These are phyloP conservation scores for Fusarium sulawesiense DNA, from an alignment of 2,329 filamentous ascomycete genomes.

Conservation along the genomic window DNA sequence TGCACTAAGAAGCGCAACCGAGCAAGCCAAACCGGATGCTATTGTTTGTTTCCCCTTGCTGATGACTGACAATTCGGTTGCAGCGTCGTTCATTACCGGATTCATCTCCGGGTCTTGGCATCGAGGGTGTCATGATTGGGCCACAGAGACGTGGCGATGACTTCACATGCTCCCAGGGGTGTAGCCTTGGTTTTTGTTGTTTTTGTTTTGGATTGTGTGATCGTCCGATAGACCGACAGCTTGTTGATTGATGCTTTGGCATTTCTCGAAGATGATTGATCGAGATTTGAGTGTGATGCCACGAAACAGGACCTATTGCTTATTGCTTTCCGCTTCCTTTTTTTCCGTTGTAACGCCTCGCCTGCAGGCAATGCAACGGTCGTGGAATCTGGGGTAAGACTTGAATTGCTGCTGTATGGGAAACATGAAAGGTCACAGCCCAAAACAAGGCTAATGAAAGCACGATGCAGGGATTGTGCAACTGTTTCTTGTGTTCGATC, in stretches of 20 bases:
- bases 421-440: background rate
- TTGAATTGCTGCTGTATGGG: background rate
- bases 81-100: slow-evolving; percentile 38
- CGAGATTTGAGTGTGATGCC: background rate
- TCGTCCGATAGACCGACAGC: slow-evolving; percentile 16
- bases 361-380: slow-evolving; percentile 11
- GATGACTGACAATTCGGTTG: slow-evolving; percentile 19
- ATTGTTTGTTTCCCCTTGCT: slow-evolving; percentile 5
- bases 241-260: slow-evolving; percentile 14
- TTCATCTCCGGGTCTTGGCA: slow-evolving; percentile 34
- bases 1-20: background rate
- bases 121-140: slow-evolving; percentile 37
- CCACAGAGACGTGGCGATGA: slow-evolving; percentile 41
- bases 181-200: slow-evolving; percentile 18
- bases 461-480: slow-evolving; percentile 34
- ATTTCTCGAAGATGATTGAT: background rate
- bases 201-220: slow-evolving; percentile 27
- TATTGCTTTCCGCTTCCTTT: background rate
- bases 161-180: slow-evolving; percentile 39
- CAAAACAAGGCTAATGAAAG: slow-evolving; percentile 21
- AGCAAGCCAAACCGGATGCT: background rate
- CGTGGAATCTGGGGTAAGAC: slow-evolving; percentile 37
- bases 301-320: background rate
- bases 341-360: slow-evolving; percentile 5
- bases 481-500: slow-evolving; percentile 20